Evolutionary conservation across 352 stramenopile species (phyloP).

Genomic region (Phytophthora megakarya): DNA sequence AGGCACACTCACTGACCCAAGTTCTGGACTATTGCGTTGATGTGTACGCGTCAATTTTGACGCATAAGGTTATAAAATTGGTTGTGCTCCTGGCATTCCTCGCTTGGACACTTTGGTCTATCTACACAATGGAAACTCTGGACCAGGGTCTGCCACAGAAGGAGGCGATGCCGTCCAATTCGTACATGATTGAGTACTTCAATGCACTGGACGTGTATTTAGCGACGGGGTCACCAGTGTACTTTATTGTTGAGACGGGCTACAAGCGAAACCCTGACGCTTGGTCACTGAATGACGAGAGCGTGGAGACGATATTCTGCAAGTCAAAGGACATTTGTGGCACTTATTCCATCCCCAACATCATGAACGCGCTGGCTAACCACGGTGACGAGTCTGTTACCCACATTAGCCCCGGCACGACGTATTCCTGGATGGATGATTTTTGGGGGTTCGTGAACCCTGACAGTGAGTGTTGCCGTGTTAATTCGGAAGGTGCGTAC

Average conservation of each 20-base stretch:
- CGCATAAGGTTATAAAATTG: constrained; percentile 50
- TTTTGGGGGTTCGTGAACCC: constrained; percentile 67
- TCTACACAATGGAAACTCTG: constrained; percentile 54
- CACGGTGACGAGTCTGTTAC: constrained; percentile 43
- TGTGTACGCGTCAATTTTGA: constrained; percentile 53
- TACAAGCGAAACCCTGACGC: constrained; percentile 51
- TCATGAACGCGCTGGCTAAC: constrained; percentile 59
- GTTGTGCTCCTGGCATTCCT: constrained; percentile 52
- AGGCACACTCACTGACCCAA: constrained; percentile 22
- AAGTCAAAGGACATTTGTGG: constrained; percentile 62
- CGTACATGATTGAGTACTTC: constrained; percentile 71
- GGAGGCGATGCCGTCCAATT: constrained; percentile 64
- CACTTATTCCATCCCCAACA: constrained; percentile 56
- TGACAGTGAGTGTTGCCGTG: constrained; percentile 62
- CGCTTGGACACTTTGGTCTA: constrained; percentile 48
- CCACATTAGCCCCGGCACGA: constrained; percentile 56
- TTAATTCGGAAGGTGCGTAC: constrained; percentile 51
- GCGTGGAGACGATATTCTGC: constrained; percentile 52
- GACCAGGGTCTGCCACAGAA: constrained; percentile 60
- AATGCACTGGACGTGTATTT: constrained; percentile 57
- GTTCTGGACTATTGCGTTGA: constrained; percentile 48
- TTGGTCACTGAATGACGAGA: constrained; percentile 52
- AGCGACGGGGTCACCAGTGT: constrained; percentile 56
- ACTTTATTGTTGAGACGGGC: constrained; percentile 65
- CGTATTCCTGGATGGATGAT: constrained; percentile 73